Evolutionary conservation across 108 stramenopile species (phyloP).

Genomic region (Nannochloropsis granulata): DNA sequence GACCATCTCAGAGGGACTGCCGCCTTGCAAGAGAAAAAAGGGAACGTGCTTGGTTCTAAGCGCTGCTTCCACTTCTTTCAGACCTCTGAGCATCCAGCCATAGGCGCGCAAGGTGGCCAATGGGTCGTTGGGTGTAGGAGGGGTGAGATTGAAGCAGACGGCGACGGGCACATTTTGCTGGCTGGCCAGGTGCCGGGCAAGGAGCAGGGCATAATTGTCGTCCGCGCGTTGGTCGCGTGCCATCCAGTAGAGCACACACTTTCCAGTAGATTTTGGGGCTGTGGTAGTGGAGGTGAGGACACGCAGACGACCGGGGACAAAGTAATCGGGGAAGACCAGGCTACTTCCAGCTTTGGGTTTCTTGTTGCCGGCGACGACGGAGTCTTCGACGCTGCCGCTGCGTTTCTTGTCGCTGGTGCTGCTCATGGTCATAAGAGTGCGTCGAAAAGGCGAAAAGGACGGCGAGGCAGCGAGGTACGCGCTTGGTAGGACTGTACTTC

Average conservation of each 20-base stretch:
- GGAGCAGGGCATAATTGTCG: slow-evolving; percentile 90
- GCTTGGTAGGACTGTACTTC: not conserved
- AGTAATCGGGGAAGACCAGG: not conserved
- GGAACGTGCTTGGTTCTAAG: slow-evolving; percentile 49
- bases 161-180: slow-evolving; percentile 22
- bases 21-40: slow-evolving; percentile 52
- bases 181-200: slow-evolving; percentile 35
- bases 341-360: not conserved
- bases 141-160: slow-evolving; percentile 33
- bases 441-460: too few species aligned
- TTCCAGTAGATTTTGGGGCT: not conserved
- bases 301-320: not conserved
- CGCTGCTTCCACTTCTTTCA: slow-evolving; percentile 47
- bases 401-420: not conserved
- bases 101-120: not conserved
- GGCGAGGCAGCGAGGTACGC: not conserved
- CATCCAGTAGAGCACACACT: slow-evolving; percentile 91
- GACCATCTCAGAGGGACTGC: slow-evolving; percentile 37
- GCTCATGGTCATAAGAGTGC: not conserved
- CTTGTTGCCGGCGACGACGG: not conserved
- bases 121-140: not conserved
- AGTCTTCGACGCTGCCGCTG: not conserved
- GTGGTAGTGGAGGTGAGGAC: not conserved
- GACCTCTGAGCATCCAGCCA: not conserved
- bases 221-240: slow-evolving; percentile 70